Percentiles rank a stretch among this genome's conserved stretches.
Conservation (phyloP, 2,329 filamentous ascomycete species). For the Fusarium coicis region DNA sequence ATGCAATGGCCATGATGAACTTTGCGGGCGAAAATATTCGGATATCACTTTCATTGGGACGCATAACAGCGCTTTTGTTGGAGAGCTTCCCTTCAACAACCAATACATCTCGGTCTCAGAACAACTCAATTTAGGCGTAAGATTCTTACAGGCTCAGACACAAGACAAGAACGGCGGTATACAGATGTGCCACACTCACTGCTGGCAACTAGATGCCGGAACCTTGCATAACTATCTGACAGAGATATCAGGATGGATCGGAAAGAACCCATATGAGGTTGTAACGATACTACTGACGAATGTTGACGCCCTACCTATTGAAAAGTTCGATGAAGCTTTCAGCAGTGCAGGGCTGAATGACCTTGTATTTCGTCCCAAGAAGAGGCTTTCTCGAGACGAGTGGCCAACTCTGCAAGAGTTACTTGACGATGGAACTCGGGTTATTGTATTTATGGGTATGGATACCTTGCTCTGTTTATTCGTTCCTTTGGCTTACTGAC, state of each 20-base stretch:
- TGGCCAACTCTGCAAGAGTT: slow-evolving; percentile 78
- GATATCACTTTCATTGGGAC: slow-evolving; percentile 71
- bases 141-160: slow-evolving; percentile 73
- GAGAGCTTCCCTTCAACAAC: slow-evolving; percentile 64
- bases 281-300: slow-evolving; percentile 73
- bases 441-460: slow-evolving; percentile 77
- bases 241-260: slow-evolving; percentile 70
- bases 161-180: slow-evolving; percentile 63
- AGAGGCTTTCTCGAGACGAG: slow-evolving; percentile 55
- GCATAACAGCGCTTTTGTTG: slow-evolving; percentile 74
- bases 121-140: slow-evolving; percentile 70
- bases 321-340: slow-evolving; percentile 66
- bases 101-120: slow-evolving; percentile 68
- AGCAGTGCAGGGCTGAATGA: slow-evolving; percentile 63
- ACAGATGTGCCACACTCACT: slow-evolving; percentile 73
- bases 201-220: slow-evolving; percentile 68
- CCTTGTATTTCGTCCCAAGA: slow-evolving; percentile 65
- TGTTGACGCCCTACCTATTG: slow-evolving; percentile 65
- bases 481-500: slow-evolving; percentile 25
- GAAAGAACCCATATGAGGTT: slow-evolving; percentile 67
- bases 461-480: slow-evolving; percentile 11
- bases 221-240: slow-evolving; percentile 64
- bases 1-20: slow-evolving; percentile 68
- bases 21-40: slow-evolving; percentile 68
- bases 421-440: slow-evolving; percentile 69